These are phyloP conservation scores for Zygotorulaspora mrakii DNA, from an alignment of 1,139 yeast genomes.

Conservation along the genomic window DNA sequence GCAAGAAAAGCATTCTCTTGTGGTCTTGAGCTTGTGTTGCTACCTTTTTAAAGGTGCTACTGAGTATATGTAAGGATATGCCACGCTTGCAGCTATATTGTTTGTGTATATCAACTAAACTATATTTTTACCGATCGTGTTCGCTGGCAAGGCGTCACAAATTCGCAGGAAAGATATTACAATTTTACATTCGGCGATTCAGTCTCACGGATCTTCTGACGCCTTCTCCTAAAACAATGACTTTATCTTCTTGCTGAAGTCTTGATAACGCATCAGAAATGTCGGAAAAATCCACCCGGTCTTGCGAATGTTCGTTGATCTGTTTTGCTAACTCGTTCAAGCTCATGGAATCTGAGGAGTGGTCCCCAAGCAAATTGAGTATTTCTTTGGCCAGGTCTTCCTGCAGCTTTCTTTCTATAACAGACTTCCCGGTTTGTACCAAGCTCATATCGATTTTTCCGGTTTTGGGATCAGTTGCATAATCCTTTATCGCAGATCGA, in stretches of 20 bases:
- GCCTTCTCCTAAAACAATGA: conserved; percentile 71
- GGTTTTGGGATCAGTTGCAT: conserved; percentile 95
- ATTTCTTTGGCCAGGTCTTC: conserved; percentile 70
- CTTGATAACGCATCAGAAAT: conserved; percentile 64
- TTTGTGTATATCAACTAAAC: no score
- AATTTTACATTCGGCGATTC: conserved; percentile 36
- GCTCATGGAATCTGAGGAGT: conserved; percentile 42
- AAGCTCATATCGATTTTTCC: conserved; percentile 97
- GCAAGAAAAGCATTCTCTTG: no score
- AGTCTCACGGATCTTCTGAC: conserved; percentile 60
- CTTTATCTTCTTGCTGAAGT: conserved; percentile 70
- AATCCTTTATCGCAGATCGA: conserved; percentile 90
- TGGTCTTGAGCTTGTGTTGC: no score
- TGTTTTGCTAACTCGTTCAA: conserved; percentile 60
- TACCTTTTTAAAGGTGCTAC: no score
- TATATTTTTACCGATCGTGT: no score
- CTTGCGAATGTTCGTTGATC: conserved; percentile 66
- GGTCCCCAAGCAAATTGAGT: conserved; percentile 43
- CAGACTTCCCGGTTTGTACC: conserved; percentile 92
- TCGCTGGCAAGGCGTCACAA: no score
- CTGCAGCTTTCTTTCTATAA: conserved; percentile 76
- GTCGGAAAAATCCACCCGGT: conserved; percentile 67
- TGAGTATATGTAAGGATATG: no score
- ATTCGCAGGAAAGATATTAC: no score
- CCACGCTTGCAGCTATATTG: no score